Evolutionary conservation across 1,284 basidiomycete genomes (phyloP).

Genomic region (Calocybe gambosa): DNA sequence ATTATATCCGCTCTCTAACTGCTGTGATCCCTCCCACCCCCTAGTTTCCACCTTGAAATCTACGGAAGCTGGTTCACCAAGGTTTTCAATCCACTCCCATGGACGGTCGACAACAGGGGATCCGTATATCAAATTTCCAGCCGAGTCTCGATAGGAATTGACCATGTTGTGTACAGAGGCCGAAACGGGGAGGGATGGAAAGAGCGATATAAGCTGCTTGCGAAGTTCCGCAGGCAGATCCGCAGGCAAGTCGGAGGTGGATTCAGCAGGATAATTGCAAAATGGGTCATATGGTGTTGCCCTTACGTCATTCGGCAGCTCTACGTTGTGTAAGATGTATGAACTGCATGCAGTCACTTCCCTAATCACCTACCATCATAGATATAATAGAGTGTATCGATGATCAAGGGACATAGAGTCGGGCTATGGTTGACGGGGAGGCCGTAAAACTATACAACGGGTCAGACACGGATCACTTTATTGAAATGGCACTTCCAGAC

Average conservation of each 20-base stretch:
- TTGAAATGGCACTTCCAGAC: conserved; percentile 32
- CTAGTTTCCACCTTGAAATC: conserved; percentile 37
- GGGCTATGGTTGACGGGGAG: conserved; percentile 44
- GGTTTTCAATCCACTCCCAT: conserved; percentile 80
- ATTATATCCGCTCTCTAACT: conserved; percentile 26
- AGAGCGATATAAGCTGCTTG: conserved; percentile 48
- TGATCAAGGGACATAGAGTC: conserved; percentile 54
- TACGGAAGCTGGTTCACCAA: conserved; percentile 49
- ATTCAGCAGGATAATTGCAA: conserved; percentile 50
- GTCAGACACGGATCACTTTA: conserved; percentile 9
- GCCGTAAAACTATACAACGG: conserved; percentile 40
- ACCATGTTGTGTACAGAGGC: conserved; percentile 51
- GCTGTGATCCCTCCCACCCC: conserved; percentile 32
- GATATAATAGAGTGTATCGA: conserved; percentile 69
- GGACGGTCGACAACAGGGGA: conserved; percentile 62
- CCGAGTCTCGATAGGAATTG: conserved; percentile 47
- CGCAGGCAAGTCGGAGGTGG: conserved; percentile 43
- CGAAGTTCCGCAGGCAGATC: conserved; percentile 55
- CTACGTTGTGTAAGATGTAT: conserved; percentile 28
- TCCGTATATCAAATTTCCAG: conserved; percentile 42
- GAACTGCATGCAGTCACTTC: background rate
- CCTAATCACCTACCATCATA: conserved; percentile 54
- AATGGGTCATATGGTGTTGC: conserved; percentile 51
- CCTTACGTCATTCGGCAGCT: conserved; percentile 56
- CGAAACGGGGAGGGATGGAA: conserved; percentile 46